These are phyloP conservation scores for Tolypocladium inflatum DNA, from an alignment of 2,329 filamentous ascomycete species.

Conservation along the genomic window DNA sequence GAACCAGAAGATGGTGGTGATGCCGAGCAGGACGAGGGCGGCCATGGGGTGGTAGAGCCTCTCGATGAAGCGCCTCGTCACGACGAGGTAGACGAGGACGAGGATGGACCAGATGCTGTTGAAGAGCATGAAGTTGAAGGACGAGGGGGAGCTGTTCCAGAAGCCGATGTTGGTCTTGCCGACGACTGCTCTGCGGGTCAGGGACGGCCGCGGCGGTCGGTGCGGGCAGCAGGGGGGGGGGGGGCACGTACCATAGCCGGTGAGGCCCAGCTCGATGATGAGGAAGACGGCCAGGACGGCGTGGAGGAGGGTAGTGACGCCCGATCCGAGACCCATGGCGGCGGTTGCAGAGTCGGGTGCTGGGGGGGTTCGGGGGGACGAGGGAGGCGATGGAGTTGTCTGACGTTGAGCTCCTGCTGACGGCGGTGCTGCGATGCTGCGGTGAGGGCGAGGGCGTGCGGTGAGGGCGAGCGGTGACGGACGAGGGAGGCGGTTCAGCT, in stretches of 20 bases:
- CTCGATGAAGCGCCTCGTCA: constrained; percentile 55
- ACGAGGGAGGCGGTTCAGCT: no score
- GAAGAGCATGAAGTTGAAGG: constrained; percentile 74
- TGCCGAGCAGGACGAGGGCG: constrained; percentile 55
- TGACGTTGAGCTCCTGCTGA: no score
- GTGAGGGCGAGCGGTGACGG: no score
- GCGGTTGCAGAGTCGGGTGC: neutral
- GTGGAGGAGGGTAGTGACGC: constrained; percentile 54
- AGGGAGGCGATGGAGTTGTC: no score
- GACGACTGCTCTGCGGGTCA: constrained; percentile 3
- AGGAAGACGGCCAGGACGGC: constrained; percentile 57
- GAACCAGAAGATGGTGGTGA: constrained; percentile 87
- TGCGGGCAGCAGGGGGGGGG: no score
- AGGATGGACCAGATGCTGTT: constrained; percentile 67
- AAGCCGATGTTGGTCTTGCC: neutral
- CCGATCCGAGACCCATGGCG: constrained; percentile 36
- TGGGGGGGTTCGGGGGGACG: neutral
- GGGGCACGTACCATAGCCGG: constrained; percentile 53
- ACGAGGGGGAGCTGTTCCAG: constrained; percentile 33
- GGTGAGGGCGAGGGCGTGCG: no score
- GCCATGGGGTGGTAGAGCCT: constrained; percentile 53
- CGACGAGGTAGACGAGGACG: constrained; percentile 57
- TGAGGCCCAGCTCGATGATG: constrained; percentile 66
- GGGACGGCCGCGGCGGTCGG: neutral
- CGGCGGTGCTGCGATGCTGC: no score